phyloP scores from a whole-genome alignment of 306 rosid species.

The Ammopiptanthus mongolicus region DNA sequence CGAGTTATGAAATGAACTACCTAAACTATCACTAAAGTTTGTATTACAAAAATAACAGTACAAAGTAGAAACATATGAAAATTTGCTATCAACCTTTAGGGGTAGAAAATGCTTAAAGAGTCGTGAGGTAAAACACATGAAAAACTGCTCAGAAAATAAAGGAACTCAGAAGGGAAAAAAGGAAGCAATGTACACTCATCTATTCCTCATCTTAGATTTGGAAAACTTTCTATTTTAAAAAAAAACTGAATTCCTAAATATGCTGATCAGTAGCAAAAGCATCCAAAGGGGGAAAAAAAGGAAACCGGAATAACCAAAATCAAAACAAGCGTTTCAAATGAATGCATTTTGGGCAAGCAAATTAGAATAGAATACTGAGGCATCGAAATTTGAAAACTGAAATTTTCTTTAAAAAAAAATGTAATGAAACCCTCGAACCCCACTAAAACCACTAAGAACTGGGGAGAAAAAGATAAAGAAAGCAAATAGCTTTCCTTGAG shows the following conservation, averaged over 20 bases:
- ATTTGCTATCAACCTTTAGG: background rate
- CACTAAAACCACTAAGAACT: background rate
- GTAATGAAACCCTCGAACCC: conserved; percentile 19
- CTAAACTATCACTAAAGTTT: background rate
- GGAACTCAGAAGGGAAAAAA: background rate
- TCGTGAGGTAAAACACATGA: background rate
- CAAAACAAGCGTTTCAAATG: background rate
- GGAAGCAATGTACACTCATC: background rate
- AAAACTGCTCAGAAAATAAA: background rate
- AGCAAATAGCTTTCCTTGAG: background rate
- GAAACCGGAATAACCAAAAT: background rate
- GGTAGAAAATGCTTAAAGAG: background rate
- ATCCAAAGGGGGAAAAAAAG: background rate
- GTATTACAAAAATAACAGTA: background rate
- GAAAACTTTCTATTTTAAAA: background rate
- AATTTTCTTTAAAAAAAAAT: background rate
- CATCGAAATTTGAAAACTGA: background rate
- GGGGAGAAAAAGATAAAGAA: background rate
- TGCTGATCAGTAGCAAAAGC: background rate
- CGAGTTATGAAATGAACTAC: background rate
- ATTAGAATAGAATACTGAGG: background rate
- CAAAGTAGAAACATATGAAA: background rate
- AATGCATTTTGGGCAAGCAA: background rate
- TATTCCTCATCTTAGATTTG: background rate
- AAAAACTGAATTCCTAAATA: background rate